Evolutionary conservation across 2,329 filamentous ascomycete species (phyloP).

Genomic region (Penicillium sp.): DNA sequence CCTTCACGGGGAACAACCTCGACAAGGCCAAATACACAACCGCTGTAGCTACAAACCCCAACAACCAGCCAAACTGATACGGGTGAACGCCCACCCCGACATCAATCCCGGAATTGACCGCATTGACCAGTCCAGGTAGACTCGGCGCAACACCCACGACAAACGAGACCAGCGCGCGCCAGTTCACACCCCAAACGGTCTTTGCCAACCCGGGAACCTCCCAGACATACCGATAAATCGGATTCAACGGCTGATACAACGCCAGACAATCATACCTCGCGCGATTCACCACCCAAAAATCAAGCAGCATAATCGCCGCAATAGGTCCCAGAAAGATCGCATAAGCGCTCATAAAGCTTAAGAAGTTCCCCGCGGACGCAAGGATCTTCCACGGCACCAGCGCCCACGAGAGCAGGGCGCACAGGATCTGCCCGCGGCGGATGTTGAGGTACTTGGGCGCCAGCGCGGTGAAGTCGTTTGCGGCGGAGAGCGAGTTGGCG

Average conservation of each 20-base stretch:
- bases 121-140: conserved; percentile 57
- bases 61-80: conserved; percentile 68
- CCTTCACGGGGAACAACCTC: conserved; percentile 51
- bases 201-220: conserved; percentile 7
- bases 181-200: conserved; percentile 55
- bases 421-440: conserved; percentile 57
- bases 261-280: conserved; percentile 54
- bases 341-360: conserved; percentile 68
- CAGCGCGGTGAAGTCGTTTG: conserved; percentile 60
- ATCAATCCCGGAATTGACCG: conserved; percentile 40
- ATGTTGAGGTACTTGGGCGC: conserved; percentile 60
- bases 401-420: conserved; percentile 59
- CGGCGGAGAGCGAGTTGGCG: conserved; percentile 52
- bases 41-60: conserved; percentile 61
- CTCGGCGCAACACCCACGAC: conserved; percentile 59
- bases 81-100: conserved; percentile 56
- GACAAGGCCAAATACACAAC: conserved; percentile 58
- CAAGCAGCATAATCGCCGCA: conserved; percentile 60
- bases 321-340: conserved; percentile 67
- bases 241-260: conserved; percentile 51
- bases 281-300: conserved; percentile 61
- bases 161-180: conserved; percentile 61
- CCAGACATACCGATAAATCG: conserved; percentile 54
- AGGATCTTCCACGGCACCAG: conserved; percentile 69
- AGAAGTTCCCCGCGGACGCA: conserved; percentile 58